Percentiles rank a stretch among this genome's conserved stretches.
These are phyloP conservation scores for Arthrobotrys megalospora DNA, from an alignment of 2,329 filamentous ascomycete species.

Conservation along the genomic window DNA sequence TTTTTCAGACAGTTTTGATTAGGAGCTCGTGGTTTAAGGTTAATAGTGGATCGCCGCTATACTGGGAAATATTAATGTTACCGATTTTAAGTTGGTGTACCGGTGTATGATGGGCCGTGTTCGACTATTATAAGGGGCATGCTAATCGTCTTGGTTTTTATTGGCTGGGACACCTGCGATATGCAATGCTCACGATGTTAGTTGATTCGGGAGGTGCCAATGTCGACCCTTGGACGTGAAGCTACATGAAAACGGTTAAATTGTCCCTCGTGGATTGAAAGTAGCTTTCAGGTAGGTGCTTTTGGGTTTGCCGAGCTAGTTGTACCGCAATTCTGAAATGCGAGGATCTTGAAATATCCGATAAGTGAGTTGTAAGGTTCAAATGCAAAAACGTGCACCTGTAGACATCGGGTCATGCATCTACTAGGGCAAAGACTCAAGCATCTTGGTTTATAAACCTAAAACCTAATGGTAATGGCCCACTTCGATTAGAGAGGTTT, in stretches of 20 bases:
- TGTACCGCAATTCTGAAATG: background rate
- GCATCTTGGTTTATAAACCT: background rate
- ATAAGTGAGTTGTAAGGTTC: background rate
- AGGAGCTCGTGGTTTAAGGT: slow-evolving; percentile 19
- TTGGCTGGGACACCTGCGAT: slow-evolving; percentile 8
- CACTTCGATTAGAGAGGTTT: background rate
- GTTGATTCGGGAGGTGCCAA: slow-evolving; percentile 23
- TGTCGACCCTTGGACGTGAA: background rate
- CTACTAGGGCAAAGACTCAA: background rate
- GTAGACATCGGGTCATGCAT: slow-evolving; percentile 1
- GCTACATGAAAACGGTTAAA: background rate
- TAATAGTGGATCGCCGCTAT: background rate
- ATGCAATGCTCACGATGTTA: background rate
- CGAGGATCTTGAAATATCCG: background rate
- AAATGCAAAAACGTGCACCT: background rate
- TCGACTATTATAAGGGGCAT: background rate
- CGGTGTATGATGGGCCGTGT: background rate
- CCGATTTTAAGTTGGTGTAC: background rate
- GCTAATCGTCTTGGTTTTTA: slow-evolving; percentile 1
- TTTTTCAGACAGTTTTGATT: background rate
- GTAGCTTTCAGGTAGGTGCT: slow-evolving; percentile 13
- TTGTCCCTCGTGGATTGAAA: slow-evolving; percentile 3
- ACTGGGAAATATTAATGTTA: background rate
- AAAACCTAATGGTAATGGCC: background rate
- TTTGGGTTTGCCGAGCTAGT: background rate